phyloP scores from a whole-genome alignment of 2,329 filamentous ascomycete species.

The Trichoderma koningiopsis region DNA sequence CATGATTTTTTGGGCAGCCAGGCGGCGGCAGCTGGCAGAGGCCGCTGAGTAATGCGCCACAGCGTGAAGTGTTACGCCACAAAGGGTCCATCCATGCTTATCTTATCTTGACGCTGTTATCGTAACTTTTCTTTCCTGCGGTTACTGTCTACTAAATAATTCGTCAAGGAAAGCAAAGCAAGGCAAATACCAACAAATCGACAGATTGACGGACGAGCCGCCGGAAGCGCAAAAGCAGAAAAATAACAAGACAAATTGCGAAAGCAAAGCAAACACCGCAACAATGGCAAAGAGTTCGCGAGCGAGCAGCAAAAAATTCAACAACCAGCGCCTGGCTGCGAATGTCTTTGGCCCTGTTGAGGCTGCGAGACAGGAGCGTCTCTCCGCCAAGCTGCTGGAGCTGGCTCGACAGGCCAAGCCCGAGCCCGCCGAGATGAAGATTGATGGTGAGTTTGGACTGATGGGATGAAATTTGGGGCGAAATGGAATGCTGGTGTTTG shows the following conservation, averaged over 20 bases:
- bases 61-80: not conserved
- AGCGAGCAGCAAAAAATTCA: constrained; percentile 77
- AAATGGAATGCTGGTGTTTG: not conserved
- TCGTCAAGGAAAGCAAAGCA: not conserved
- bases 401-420: constrained; percentile 76
- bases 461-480: not conserved
- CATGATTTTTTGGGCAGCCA: not conserved
- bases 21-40: constrained; percentile 26
- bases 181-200: not conserved
- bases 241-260: not conserved
- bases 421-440: constrained; percentile 52
- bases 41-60: constrained; percentile 21
- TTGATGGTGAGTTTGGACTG: constrained; percentile 42
- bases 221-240: not conserved
- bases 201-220: not conserved
- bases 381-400: constrained; percentile 84
- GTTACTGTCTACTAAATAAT: not conserved
- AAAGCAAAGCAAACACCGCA: constrained; percentile 22
- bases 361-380: constrained; percentile 74
- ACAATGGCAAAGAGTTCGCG: constrained; percentile 87
- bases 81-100: not conserved
- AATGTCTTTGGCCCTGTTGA: constrained; percentile 85
- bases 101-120: constrained; percentile 23
- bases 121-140: constrained; percentile 34
- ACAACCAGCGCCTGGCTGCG: constrained; percentile 77